A percentile compares a stretch with the other conserved stretches of the same genome.
Conservation (phyloP, 352 stramenopile genomes). For the Phytopythium chamaehyphon region DNA sequence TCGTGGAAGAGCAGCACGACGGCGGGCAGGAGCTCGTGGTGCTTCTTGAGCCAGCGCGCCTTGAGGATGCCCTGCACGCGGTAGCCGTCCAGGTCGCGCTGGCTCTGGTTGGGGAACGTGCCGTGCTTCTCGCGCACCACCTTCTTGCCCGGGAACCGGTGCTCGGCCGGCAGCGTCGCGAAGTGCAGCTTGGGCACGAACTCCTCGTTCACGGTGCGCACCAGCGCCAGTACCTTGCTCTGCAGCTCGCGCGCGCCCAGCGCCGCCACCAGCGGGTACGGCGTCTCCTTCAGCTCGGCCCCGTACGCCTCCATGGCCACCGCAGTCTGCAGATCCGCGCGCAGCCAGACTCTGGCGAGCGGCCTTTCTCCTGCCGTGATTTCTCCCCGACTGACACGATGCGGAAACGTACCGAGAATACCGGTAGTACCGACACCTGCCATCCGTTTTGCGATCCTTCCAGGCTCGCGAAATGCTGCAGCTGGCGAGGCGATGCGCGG, state of each 20-base stretch:
- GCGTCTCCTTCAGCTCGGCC: slow-evolving; percentile 82
- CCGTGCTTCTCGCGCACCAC: slow-evolving; percentile 82
- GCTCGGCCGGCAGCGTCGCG: slow-evolving; percentile 56
- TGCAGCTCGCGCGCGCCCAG: slow-evolving; percentile 75
- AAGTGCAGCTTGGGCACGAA: slow-evolving; percentile 81
- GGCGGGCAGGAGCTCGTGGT: slow-evolving; percentile 75
- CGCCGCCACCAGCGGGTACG: slow-evolving; percentile 79
- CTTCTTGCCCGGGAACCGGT: slow-evolving; percentile 82
- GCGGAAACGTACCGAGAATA: not conserved
- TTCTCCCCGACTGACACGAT: slow-evolving; percentile 5
- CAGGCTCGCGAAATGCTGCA: no score
- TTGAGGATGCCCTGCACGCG: slow-evolving; percentile 71
- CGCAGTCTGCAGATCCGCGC: no score
- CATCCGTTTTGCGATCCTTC: not conserved
- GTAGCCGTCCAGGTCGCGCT: slow-evolving; percentile 81
- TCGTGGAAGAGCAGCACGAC: slow-evolving; percentile 83
- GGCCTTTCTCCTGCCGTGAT: slow-evolving; percentile 2
- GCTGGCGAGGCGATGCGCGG: not conserved
- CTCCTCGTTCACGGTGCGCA: slow-evolving; percentile 78
- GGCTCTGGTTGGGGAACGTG: slow-evolving; percentile 79
- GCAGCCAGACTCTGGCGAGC: no score
- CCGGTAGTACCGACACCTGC: not conserved
- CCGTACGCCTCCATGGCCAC: slow-evolving; percentile 87
- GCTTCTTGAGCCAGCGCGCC: slow-evolving; percentile 82
- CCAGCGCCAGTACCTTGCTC: slow-evolving; percentile 55